These are phyloP conservation scores for Tolypocladium cylindrosporum DNA, from an alignment of 2,329 filamentous ascomycete genomes.

Conservation along the genomic window DNA sequence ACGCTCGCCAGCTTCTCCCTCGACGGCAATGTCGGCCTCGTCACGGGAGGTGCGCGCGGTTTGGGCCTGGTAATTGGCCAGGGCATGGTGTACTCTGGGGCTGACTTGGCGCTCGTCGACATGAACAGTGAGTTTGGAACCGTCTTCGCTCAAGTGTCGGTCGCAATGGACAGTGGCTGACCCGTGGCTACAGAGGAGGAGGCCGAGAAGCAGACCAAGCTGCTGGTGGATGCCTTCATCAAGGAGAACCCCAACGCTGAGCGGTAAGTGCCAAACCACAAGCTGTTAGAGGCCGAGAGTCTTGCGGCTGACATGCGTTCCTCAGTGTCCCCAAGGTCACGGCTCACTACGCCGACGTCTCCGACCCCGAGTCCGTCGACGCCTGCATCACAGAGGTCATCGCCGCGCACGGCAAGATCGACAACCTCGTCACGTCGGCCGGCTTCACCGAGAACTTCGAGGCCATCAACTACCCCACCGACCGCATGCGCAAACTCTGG, in stretches of 20 bases:
- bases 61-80: slow-evolving; percentile 89
- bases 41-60: slow-evolving; percentile 85
- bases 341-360: slow-evolving; percentile 82
- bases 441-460: slow-evolving; percentile 96
- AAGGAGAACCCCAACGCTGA: slow-evolving; percentile 69
- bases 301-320: not conserved
- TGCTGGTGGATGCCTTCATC: slow-evolving; percentile 65
- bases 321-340: slow-evolving; percentile 68
- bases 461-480: slow-evolving; percentile 80
- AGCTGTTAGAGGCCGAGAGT: not conserved
- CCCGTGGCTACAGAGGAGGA: slow-evolving; percentile 57
- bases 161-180: not conserved
- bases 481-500: slow-evolving; percentile 89
- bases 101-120: slow-evolving; percentile 85
- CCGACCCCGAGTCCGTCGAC: slow-evolving; percentile 69
- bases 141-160: too few species aligned
- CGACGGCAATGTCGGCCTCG: slow-evolving; percentile 70
- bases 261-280: slow-evolving; percentile 33
- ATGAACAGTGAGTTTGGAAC: slow-evolving; percentile 57
- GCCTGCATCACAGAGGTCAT: slow-evolving; percentile 54
- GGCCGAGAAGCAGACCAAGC: slow-evolving; percentile 64
- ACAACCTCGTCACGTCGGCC: slow-evolving; percentile 89
- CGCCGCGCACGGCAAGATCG: slow-evolving; percentile 63
- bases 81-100: slow-evolving; percentile 78
- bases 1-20: slow-evolving; percentile 81